Evolutionary conservation across 345 rosid species (phyloP).

Genomic region (Camelina sativa): DNA sequence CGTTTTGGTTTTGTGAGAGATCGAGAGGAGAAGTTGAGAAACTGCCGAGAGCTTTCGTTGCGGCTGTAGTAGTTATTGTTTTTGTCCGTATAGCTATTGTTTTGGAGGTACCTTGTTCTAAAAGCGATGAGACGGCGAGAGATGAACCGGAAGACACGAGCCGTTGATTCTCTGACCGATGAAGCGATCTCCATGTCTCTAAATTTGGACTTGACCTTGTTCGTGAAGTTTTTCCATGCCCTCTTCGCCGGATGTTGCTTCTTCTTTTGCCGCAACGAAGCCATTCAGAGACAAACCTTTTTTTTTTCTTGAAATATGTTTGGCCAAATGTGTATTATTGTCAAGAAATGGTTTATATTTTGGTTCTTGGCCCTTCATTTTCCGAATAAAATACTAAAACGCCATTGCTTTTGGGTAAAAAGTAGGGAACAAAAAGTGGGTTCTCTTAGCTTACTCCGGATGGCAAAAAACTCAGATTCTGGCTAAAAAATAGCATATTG

Average conservation of each 20-base stretch:
- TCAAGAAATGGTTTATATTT: constrained; percentile 36
- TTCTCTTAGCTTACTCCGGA: constrained; percentile 27
- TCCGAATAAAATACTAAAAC: constrained; percentile 4
- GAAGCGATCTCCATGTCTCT: constrained; percentile 48
- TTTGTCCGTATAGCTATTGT: constrained; percentile 31
- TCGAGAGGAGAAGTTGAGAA: constrained; percentile 45
- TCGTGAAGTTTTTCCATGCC: constrained; percentile 64
- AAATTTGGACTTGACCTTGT: constrained; percentile 54
- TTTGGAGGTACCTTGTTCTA: constrained; percentile 49
- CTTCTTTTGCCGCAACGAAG: constrained; percentile 53
- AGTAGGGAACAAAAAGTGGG: constrained; percentile 29
- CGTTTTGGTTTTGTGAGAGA: constrained; percentile 30
- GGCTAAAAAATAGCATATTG: constrained; percentile 9
- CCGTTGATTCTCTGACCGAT: constrained; percentile 51
- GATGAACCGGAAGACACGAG: constrained; percentile 53
- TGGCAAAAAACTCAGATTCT: constrained; percentile 25
- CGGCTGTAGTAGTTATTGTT: constrained; percentile 27
- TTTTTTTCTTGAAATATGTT: constrained; percentile 8
- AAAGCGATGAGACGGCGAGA: constrained; percentile 53
- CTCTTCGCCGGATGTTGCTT: constrained; percentile 66
- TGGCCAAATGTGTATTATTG: constrained; percentile 39
- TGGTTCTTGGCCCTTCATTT: constrained; percentile 11
- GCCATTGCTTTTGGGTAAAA: constrained; percentile 34
- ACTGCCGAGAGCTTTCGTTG: constrained; percentile 27
- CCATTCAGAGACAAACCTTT: constrained; percentile 39